These are phyloP conservation scores for Linnemannia hyalina DNA, from an alignment of 192 early-diverging fungal species.

Conservation along the genomic window DNA sequence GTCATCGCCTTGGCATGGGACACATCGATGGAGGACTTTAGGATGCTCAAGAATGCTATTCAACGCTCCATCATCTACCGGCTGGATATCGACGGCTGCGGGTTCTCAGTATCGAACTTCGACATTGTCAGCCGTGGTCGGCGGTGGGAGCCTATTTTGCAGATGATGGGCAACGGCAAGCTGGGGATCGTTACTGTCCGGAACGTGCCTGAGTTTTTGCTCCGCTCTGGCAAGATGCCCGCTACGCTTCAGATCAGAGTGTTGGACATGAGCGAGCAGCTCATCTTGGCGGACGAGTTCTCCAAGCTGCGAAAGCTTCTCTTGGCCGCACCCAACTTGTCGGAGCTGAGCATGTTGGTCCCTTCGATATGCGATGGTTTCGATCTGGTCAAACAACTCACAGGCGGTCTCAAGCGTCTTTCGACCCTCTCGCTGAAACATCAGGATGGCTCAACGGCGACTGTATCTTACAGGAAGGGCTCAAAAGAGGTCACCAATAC, in stretches of 20 bases:
- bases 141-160: constrained; percentile 32
- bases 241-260: not conserved
- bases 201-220: constrained; percentile 1
- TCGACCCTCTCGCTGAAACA: not conserved
- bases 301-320: not conserved
- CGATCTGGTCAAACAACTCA: not conserved
- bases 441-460: not conserved
- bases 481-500: not conserved
- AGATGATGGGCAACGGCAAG: constrained; percentile 31
- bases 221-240: not conserved
- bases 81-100: constrained; percentile 26
- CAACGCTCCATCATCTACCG: constrained; percentile 18
- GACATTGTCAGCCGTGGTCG: constrained; percentile 29
- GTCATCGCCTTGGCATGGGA: constrained; percentile 28
- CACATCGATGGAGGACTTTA: constrained; percentile 22
- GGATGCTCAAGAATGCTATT: constrained; percentile 10
- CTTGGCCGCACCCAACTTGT: not conserved
- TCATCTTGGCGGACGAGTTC: not conserved
- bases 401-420: not conserved
- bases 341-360: not conserved
- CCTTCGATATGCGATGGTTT: not conserved
- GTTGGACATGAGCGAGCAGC: not conserved
- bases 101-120: constrained; percentile 10
- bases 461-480: not conserved
- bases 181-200: not conserved